Conservation (phyloP, 148 eudicot species). For the Vaccinium macrocarpon region DNA sequence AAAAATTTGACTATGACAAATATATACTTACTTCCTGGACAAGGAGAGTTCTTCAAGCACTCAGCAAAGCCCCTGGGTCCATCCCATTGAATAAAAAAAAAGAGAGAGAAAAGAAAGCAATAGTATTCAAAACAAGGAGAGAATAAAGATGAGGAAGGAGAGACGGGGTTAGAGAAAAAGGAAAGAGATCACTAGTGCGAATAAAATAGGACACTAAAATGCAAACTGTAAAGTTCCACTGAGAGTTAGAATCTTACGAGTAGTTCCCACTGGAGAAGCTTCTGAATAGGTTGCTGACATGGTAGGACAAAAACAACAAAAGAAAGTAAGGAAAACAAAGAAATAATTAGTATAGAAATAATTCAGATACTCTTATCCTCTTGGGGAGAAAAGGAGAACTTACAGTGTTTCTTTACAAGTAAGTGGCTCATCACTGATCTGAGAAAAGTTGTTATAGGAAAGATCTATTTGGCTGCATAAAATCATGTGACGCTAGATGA, state of each 20-base stretch:
- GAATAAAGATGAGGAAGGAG: neutral
- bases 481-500: neutral
- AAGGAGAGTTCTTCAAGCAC: conserved; percentile 31
- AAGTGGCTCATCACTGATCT: conserved; percentile 22
- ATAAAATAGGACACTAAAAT: conserved; percentile 1
- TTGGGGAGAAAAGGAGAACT: conserved; percentile 10
- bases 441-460: conserved; percentile 55
- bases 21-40: conserved; percentile 33
- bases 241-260: conserved; percentile 32
- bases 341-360: neutral
- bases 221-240: neutral
- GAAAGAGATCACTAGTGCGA: neutral
- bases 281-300: conserved; percentile 51
- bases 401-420: conserved; percentile 42
- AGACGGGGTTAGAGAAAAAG: neutral
- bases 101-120: neutral
- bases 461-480: conserved; percentile 48
- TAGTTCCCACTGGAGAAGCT: conserved; percentile 32
- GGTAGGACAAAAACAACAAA: neutral
- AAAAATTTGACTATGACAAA: neutral
- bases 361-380: neutral
- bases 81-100: neutral
- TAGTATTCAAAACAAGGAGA: neutral
- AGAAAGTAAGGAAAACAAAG: neutral
- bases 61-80: conserved; percentile 32